phyloP scores from a whole-genome alignment of 139 green algal species.

The Zygnema cylindricum region DNA sequence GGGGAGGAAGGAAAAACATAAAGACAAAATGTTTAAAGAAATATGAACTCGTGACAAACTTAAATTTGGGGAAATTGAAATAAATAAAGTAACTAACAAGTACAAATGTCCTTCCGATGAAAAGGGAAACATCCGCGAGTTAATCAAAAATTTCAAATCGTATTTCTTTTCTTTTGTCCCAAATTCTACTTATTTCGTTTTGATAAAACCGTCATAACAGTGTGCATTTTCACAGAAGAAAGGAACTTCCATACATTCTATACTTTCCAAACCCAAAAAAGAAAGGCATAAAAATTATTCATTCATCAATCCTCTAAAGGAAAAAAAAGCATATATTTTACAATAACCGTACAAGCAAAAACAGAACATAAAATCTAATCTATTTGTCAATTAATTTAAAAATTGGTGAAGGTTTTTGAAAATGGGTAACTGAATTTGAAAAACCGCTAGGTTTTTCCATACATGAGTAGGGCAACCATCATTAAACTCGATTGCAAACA shows the following conservation, averaged over 20 bases:
- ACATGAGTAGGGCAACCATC: conserved; percentile 43
- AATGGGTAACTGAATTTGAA: neutral
- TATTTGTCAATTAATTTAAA: neutral
- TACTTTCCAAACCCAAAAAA: too few relatives aligned
- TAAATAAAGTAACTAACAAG: neutral
- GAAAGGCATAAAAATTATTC: neutral
- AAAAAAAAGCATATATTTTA: neutral
- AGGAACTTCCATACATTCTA: too few relatives aligned
- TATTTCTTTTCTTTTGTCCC: too few relatives aligned
- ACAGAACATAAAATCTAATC: too few relatives aligned
- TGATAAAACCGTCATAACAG: too few relatives aligned
- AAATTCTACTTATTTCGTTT: too few relatives aligned
- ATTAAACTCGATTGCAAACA: conserved; percentile 49
- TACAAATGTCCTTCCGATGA: neutral
- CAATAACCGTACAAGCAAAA: too few relatives aligned
- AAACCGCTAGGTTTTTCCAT: neutral
- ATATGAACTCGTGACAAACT: too few relatives aligned
- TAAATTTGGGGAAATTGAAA: neutral
- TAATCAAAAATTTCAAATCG: too few relatives aligned
- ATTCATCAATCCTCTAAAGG: conserved; percentile 3
- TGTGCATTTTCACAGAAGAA: too few relatives aligned
- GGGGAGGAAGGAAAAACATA: neutral
- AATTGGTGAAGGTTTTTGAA: neutral
- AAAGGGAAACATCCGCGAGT: too few relatives aligned
- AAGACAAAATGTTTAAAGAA: neutral